Evolutionary conservation across 768 basidiomycete genomes (phyloP).

Genomic region (Pleurotus sapidus): DNA sequence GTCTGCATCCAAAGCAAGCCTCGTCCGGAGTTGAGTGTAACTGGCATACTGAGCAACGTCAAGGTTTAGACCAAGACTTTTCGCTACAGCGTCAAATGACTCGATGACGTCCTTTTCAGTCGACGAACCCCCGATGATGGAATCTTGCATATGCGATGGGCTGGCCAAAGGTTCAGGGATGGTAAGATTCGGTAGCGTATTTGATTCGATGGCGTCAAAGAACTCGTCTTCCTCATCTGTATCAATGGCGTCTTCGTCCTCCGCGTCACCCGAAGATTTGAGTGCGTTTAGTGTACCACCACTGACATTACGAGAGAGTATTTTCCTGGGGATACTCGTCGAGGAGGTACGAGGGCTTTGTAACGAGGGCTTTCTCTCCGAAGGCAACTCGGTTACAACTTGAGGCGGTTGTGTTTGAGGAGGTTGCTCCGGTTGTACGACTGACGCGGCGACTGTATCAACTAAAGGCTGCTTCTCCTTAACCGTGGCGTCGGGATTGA

Average conservation of each 20-base stretch:
- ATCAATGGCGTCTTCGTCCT: conserved; percentile 34
- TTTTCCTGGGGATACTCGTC: neutral
- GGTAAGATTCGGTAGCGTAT: conserved; percentile 72
- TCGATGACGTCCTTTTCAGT: conserved; percentile 1
- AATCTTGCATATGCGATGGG: conserved; percentile 30
- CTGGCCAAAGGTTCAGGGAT: conserved; percentile 63
- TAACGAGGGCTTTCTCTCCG: neutral
- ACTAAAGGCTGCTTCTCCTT: neutral
- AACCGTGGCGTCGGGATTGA: neutral
- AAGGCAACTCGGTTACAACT: too few species aligned
- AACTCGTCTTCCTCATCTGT: conserved; percentile 94
- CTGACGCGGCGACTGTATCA: neutral
- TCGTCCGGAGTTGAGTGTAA: conserved; percentile 60
- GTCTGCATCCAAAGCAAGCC: conserved; percentile 61
- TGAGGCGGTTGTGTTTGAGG: neutral
- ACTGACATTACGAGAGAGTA: neutral
- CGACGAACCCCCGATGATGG: conserved; percentile 9
- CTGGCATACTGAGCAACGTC: conserved; percentile 52
- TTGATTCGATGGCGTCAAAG: conserved; percentile 92
- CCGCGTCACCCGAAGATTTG: conserved; percentile 13
- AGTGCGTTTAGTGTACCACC: neutral
- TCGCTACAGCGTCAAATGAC: neutral
- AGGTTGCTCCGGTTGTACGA: neutral
- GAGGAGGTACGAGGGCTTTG: neutral
- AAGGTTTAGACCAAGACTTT: conserved; percentile 8